Base-by-base conservation (phyloP, 1,284 basidiomycete species). In the Tetrapyrgos nigripes region DNA sequence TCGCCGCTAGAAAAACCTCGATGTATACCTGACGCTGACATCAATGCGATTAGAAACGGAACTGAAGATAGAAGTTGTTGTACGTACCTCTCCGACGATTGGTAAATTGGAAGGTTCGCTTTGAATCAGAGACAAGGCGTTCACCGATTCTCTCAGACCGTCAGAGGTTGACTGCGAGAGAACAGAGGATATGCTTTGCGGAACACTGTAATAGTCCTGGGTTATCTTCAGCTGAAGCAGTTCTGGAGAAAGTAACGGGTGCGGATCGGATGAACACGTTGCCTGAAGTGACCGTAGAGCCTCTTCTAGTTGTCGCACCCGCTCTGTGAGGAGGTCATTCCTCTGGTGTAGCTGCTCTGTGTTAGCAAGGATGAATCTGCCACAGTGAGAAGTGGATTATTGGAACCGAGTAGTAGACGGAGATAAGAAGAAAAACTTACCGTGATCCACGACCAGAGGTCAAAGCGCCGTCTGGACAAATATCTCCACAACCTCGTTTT, bases 261-360 rank as follows among this genome's bases (percentile, higher is more conserved):
- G 86, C 2, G 76, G 70, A 50, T 76, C 73, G 29, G 68, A 70
- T n/a, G 78, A 79, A 53, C 68, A 65, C 31, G 70, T 67, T 5
- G 76, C 65, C 58, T 83, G 79, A 2, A 81, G 61, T 0, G 66
- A 63, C 44, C 79, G 79, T 13, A 88, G 74, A 0, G 81, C 85
- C 9, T 85, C 83, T 67, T 88, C 86, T 0, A 88, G 78, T 58
- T 82, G 78, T 29, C 83, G 77, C 33, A 88, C 85, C 23, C 86
- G 83, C 50, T 85, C 81, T 62, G 83, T 81, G 61, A 88, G 78
- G 53, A 81, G 73, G 45, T 78, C 76, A 53, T 87, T 86, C 68
- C 86, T 86, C 46, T 83, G 81, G 62, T 88, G 86, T 19, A 88
- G 72, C 63, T 86, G 82, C 57, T 85, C 85, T 4, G 86, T 87